Conservation (phyloP, 1,284 basidiomycete genomes). For the Limonomyces culmigenus region DNA sequence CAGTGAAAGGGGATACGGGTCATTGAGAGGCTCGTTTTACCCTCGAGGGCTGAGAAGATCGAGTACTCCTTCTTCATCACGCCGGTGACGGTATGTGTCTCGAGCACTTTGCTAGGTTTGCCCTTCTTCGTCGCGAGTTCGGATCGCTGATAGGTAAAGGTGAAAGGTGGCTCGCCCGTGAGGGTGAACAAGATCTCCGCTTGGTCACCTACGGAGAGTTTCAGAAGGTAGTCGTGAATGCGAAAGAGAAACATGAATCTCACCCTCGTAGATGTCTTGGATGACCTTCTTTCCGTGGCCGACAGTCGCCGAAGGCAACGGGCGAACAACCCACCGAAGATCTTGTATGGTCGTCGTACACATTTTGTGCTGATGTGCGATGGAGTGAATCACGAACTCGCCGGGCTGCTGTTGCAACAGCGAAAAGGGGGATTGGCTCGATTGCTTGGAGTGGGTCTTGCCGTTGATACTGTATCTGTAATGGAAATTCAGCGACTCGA, state of each 20-base stretch:
- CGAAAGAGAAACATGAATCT: background rate
- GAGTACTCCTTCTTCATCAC: constrained; percentile 67
- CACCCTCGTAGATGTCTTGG: constrained; percentile 81
- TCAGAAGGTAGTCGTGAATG: constrained; percentile 4
- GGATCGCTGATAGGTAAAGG: constrained; percentile 83
- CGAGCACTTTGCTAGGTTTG: constrained; percentile 57
- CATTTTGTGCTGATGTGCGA: constrained; percentile 83
- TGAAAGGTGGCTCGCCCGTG: constrained; percentile 84
- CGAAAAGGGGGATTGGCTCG: constrained; percentile 68
- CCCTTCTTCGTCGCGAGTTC: constrained; percentile 45
- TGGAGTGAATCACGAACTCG: constrained; percentile 65
- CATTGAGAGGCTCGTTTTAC: constrained; percentile 18
- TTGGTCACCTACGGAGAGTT: constrained; percentile 50
- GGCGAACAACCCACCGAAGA: constrained; percentile 63
- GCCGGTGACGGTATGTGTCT: constrained; percentile 79
- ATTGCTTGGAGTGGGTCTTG: constrained; percentile 59
- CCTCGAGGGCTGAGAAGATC: constrained; percentile 78
- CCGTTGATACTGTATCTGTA: constrained; percentile 69
- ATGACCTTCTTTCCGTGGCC: constrained; percentile 68
- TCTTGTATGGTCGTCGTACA: constrained; percentile 73
- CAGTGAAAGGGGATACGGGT: constrained; percentile 3
- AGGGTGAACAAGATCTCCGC: constrained; percentile 87
- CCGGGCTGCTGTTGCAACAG: constrained; percentile 71
- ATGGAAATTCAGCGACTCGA: constrained; percentile 3
- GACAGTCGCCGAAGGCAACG: constrained; percentile 77